These are phyloP conservation scores for Salix udensis DNA, from an alignment of 345 rosid genomes.

Conservation along the genomic window DNA sequence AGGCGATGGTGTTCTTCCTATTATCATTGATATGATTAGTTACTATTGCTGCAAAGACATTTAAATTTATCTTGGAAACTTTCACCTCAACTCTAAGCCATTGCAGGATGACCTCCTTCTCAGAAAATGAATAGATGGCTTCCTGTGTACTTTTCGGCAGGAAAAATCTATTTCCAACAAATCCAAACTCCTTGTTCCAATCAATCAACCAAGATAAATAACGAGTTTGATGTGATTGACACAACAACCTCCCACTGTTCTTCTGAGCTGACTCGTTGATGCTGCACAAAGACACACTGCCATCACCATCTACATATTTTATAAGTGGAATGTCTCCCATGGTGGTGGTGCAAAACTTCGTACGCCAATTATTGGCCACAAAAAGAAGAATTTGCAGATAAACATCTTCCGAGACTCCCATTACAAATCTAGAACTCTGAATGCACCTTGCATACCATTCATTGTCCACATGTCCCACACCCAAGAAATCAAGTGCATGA, in stretches of 20 bases:
- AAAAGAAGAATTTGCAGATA: constrained; percentile 49
- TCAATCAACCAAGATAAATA: constrained; percentile 45
- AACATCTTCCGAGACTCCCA: constrained; percentile 42
- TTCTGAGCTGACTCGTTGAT: constrained; percentile 16
- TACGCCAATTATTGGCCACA: constrained; percentile 49
- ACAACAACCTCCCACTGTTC: constrained; percentile 6
- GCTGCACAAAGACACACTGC: constrained; percentile 34
- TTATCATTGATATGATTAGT: constrained; percentile 17
- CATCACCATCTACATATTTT: constrained; percentile 40
- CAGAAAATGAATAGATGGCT: constrained; percentile 27
- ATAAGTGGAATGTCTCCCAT: constrained; percentile 45
- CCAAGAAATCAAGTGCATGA: constrained; percentile 45
- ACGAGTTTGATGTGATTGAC: constrained; percentile 3
- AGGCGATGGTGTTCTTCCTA: constrained; percentile 37
- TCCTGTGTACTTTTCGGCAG: constrained; percentile 37
- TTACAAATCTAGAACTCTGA: constrained; percentile 44
- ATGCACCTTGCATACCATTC: constrained; percentile 65
- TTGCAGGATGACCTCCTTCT: constrained; percentile 16
- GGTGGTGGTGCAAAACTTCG: constrained; percentile 30
- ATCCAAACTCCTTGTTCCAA: constrained; percentile 49
- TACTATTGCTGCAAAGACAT: constrained; percentile 32
- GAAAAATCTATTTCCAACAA: constrained; percentile 33
- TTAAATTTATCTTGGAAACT: constrained; percentile 12
- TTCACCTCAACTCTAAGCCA: constrained; percentile 40
- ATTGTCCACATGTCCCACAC: constrained; percentile 33